Conservation (phyloP, 2,329 filamentous ascomycete genomes). For the Trichoderma asperellum region DNA sequence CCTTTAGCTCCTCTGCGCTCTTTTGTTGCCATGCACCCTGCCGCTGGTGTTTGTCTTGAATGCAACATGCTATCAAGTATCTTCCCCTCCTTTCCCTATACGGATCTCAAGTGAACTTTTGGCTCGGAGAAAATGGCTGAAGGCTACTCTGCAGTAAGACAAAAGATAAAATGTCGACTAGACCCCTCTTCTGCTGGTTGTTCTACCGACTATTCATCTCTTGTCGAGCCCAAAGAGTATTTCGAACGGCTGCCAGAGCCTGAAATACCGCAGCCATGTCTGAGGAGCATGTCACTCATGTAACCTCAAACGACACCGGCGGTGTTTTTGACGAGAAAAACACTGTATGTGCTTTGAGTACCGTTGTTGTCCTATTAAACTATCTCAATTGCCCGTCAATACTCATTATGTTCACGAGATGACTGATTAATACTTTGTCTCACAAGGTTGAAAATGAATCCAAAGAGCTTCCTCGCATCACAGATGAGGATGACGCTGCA, state of each 20-base stretch:
- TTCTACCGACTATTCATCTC: background rate
- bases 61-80: background rate
- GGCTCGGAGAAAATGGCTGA: background rate
- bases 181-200: background rate
- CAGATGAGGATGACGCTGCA: background rate
- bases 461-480: background rate
- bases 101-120: background rate
- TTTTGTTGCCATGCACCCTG: background rate
- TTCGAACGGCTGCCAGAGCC: background rate
- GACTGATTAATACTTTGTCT: background rate
- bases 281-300: background rate
- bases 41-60: background rate
- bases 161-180: background rate
- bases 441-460: background rate
- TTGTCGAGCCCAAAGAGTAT: background rate
- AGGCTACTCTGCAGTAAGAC: background rate
- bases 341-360: background rate
- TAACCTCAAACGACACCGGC: background rate
- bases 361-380: background rate
- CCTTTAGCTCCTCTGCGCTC: background rate
- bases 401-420: background rate
- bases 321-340: constrained; percentile 8
- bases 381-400: background rate
- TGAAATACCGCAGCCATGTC: background rate
- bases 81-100: background rate